These are phyloP conservation scores for Ascochyta lentis DNA, from an alignment of 2,329 filamentous ascomycete genomes.

Conservation along the genomic window DNA sequence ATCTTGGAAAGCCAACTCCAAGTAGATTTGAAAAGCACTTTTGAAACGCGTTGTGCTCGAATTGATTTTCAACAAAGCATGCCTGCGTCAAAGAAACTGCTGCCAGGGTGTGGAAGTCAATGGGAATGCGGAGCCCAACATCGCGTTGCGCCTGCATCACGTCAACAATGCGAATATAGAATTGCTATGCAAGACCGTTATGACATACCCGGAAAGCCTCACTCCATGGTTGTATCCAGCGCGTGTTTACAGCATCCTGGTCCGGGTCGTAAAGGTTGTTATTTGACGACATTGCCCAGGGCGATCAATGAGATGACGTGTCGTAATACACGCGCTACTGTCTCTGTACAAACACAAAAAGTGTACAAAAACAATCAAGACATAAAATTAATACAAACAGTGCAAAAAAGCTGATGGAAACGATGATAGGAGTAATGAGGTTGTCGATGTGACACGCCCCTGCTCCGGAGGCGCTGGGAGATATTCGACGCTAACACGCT, in stretches of 20 bases:
- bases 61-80: conserved; percentile 64
- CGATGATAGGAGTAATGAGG: conserved; percentile 1
- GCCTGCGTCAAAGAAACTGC: conserved; percentile 64
- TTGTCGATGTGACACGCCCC: not conserved
- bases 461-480: conserved; percentile 5
- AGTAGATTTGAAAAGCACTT: conserved; percentile 70
- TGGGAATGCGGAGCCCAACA: conserved; percentile 63
- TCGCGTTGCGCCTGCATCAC: conserved; percentile 64
- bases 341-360: not conserved
- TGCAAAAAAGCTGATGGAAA: not conserved
- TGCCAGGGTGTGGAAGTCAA: conserved; percentile 67
- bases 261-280: conserved; percentile 41
- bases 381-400: not conserved
- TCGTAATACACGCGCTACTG: conserved; percentile 5
- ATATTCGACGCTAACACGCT: not conserved
- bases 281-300: conserved; percentile 36
- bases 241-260: conserved; percentile 32
- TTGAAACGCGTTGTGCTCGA: conserved; percentile 58
- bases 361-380: not conserved
- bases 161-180: not conserved
- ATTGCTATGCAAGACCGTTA: not conserved
- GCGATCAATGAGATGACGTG: conserved; percentile 16
- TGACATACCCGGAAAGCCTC: conserved; percentile 41
- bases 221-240: conserved; percentile 40
- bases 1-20: conserved; percentile 63